Base-by-base conservation (phyloP, 2,329 filamentous ascomycete genomes). In the Exophiala phaeomuriformis region DNA sequence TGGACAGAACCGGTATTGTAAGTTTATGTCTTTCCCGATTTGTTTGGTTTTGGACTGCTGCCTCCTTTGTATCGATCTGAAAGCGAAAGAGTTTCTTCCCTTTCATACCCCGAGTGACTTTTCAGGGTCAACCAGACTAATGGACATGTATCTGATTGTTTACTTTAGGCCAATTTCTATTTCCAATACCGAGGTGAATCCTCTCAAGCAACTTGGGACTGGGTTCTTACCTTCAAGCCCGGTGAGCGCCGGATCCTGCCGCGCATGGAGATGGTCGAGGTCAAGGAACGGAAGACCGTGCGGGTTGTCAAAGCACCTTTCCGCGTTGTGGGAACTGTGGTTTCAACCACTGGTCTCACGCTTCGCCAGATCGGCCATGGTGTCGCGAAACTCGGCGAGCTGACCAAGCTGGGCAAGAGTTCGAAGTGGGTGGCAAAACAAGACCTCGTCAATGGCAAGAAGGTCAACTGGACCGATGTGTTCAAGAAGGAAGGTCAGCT, bases 191-290 rank as follows among this genome's bases (percentile, higher is more conserved):
- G 60, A 40, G 61, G 57, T 9, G 28, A 39, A 2, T 19, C 33
- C 33, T 57, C 49, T 28, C 56, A 62, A 32, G 57, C 58, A 35
- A 63, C 62, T 1, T 64, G 62, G 62, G 56, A 64, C 48, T 62
- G 57, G 61, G 56, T 57, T 2, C 52, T 55, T 2, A 39, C 27
- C 3, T 52, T 63, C 41, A 43, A 62, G 47, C 55, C 61, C 1
- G 62, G 62, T 32, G 54, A 64, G 9, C 52, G 60, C 39, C 50
- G 33, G 41, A 48, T 49, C n/a, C 51, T 64, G 8, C 61, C 59
- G 8, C 57, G 61, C 36, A 61, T 61, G 59, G 57, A 57, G 2
- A 55, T 53, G 43, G 53, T 63, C 10, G 43, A 59, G 19, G 33
- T 62, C 47, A 57, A 57, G 33, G 60, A 62, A 52, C 47, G 47